Evolutionary conservation across 208 protist species (phyloP).

Genomic region (Novymonas esmeraldas): DNA sequence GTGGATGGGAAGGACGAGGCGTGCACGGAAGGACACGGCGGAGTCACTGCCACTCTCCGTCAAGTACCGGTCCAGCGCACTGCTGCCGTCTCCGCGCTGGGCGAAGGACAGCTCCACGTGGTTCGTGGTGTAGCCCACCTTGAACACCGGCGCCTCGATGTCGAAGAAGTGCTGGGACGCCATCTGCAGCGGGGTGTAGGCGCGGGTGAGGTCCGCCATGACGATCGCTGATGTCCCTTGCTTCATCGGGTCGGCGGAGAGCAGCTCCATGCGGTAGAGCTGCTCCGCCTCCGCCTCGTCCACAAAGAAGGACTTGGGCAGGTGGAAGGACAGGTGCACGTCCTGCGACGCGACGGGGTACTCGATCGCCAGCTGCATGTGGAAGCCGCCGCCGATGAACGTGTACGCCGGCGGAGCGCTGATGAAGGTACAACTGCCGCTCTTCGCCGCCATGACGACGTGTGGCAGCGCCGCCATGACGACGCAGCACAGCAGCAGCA

Average conservation of each 20-base stretch:
- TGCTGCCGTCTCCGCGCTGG: slow-evolving; percentile 3
- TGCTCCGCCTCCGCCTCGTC: slow-evolving; percentile 71
- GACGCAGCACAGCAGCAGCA: slow-evolving; percentile 1
- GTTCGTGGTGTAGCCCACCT: slow-evolving; percentile 56
- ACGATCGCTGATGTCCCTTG: slow-evolving; percentile 8
- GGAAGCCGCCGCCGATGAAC: slow-evolving; percentile 64
- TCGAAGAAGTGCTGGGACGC: slow-evolving; percentile 62
- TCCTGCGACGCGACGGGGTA: slow-evolving; percentile 36
- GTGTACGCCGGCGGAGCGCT: slow-evolving; percentile 18
- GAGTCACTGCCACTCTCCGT: not conserved
- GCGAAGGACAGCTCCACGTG: slow-evolving; percentile 39
- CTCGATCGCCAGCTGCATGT: slow-evolving; percentile 79
- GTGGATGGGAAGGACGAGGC: slow-evolving; percentile 80
- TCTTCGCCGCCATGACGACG: not conserved
- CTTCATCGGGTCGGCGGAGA: not conserved
- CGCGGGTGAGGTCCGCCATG: slow-evolving; percentile 32
- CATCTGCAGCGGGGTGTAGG: slow-evolving; percentile 42
- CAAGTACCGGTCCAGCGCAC: slow-evolving; percentile 15
- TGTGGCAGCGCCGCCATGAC: not conserved
- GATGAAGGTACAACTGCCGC: slow-evolving; percentile 14
- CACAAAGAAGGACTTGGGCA: slow-evolving; percentile 75
- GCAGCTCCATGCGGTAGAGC: slow-evolving; percentile 45
- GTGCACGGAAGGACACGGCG: slow-evolving; percentile 1
- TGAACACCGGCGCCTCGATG: slow-evolving; percentile 83
- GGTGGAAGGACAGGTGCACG: slow-evolving; percentile 37